Evolutionary conservation across 306 rosid genomes (phyloP).

Genomic region (Alnus glutinosa): DNA sequence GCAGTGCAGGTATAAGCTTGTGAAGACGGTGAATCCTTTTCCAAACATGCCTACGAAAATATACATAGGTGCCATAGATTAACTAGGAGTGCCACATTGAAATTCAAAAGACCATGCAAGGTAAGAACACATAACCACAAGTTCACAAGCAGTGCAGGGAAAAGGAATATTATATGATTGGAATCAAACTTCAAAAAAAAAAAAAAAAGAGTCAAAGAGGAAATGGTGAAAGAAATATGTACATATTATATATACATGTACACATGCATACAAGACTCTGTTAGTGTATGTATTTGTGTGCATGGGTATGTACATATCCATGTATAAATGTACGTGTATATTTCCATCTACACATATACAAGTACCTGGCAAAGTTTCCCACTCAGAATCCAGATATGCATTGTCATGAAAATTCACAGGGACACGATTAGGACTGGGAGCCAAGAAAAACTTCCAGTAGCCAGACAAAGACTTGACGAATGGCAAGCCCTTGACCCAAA

Average conservation of each 20-base stretch:
- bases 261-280: neutral
- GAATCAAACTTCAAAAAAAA: neutral
- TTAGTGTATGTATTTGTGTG: neutral
- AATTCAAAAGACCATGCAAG: neutral
- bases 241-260: neutral
- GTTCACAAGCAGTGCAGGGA: neutral
- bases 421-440: conserved; percentile 62
- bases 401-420: conserved; percentile 62
- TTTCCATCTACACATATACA: conserved; percentile 3
- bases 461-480: conserved; percentile 87
- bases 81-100: neutral
- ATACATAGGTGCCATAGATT: neutral
- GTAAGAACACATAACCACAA: neutral
- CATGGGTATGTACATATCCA: neutral
- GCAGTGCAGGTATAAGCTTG: neutral
- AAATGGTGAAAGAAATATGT: neutral
- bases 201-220: neutral
- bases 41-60: neutral
- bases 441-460: conserved; percentile 79
- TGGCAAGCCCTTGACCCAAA: conserved; percentile 81
- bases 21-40: neutral
- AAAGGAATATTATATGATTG: neutral
- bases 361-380: conserved; percentile 82
- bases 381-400: conserved; percentile 63
- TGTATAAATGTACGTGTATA: neutral